Conservation (phyloP, 108 stramenopile species). For the Cylindrotheca fusiformis region DNA sequence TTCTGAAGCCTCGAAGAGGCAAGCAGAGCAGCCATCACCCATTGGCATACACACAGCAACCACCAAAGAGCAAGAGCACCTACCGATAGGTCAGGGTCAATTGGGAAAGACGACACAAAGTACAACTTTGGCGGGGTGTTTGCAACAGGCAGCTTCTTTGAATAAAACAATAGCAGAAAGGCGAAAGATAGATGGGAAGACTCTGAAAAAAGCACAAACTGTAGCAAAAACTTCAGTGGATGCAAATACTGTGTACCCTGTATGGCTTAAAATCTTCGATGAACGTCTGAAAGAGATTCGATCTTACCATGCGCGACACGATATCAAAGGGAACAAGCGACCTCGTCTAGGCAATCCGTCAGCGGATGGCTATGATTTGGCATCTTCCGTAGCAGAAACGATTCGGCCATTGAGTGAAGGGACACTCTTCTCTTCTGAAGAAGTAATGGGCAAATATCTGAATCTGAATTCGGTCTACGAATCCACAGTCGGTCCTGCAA, state of each 20-base stretch:
- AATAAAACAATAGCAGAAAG: slow-evolving; percentile 30
- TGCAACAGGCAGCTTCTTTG: slow-evolving; percentile 39
- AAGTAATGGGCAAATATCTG: slow-evolving; percentile 81
- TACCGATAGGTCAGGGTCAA: slow-evolving; percentile 54
- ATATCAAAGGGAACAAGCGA: slow-evolving; percentile 37
- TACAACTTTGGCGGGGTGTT: slow-evolving; percentile 31
- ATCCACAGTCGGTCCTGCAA: slow-evolving; percentile 17
- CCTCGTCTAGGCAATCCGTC: slow-evolving; percentile 61
- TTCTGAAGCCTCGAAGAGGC: slow-evolving; percentile 25
- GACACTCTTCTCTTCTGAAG: slow-evolving; percentile 56
- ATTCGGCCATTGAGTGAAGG: slow-evolving; percentile 45
- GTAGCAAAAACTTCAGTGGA: slow-evolving; percentile 23
- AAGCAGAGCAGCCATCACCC: slow-evolving; percentile 20
- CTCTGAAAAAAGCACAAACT: slow-evolving; percentile 10
- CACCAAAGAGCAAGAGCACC: slow-evolving; percentile 25
- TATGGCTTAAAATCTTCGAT: slow-evolving; percentile 58
- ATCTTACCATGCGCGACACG: slow-evolving; percentile 67
- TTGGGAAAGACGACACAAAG: slow-evolving; percentile 50
- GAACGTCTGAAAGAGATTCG: slow-evolving; percentile 57
- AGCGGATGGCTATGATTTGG: slow-evolving; percentile 84
- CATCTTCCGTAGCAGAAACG: slow-evolving; percentile 40
- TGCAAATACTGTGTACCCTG: background rate
- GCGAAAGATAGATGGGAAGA: slow-evolving; percentile 17
- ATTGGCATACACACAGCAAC: slow-evolving; percentile 16
- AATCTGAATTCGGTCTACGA: slow-evolving; percentile 61